Base-by-base conservation (phyloP, 306 rosid genomes). In the Dicorynia guianensis region DNA sequence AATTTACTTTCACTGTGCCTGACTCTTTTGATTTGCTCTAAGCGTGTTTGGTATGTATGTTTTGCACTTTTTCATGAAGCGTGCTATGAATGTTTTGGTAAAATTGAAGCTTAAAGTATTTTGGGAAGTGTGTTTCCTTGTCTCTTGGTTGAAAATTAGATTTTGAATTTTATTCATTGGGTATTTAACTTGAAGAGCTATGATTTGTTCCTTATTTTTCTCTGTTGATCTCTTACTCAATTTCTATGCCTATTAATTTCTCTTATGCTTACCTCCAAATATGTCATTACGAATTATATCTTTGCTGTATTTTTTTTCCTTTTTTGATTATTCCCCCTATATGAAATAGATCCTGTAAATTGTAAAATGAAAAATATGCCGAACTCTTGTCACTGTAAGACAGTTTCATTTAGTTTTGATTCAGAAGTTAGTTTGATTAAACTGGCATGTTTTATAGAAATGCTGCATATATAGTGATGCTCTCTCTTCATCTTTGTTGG, bases 401-500 rank as follows among this genome's bases (percentile, higher is more conserved):
- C 47, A 66, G 65, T 76, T 65, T 71, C 65, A 52, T 66, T 68
- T 76, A 43, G 58, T 54, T 71, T 74, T 76, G 52, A 38, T 76
- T 53, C 46, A 68, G 42, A 76, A 49, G 46, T 58, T 50, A 63
- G 54, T 67, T 50, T 61, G 10, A n/a, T 33, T 11, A 70, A 40
- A 38, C 39, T 78, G 53, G 60, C 56, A 14, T 54, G 33, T 80
- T 81, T 72, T 47, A 53, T 35, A 35, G 5, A 52, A 55, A 39
- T 38, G 38, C 40, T 35, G 74, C 56, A 61, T 72, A 60, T 67
- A 71, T 80, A 82, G 19, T 85, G 67, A 69, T 66, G 30, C 2
- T 67, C 62, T 76, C 72, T 80, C 79, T 64, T 71, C 67, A 52
- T 66, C 83, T 71, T 61, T 67, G 43, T 70, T 81, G 84, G 83